phyloP scores from a whole-genome alignment of 2,329 filamentous ascomycete genomes.

The Exophiala calicioides region DNA sequence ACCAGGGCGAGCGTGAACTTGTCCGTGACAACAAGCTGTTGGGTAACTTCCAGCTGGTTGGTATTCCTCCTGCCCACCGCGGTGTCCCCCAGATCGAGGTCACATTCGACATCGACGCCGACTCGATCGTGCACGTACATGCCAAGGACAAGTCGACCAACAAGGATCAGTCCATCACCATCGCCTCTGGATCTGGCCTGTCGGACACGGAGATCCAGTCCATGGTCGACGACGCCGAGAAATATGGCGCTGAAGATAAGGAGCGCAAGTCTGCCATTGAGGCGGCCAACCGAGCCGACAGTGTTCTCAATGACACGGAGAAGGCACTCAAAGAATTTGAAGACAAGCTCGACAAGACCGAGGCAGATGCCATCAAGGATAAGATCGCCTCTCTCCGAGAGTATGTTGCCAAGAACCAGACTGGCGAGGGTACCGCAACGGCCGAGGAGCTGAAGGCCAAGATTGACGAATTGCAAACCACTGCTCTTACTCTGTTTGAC shows the following conservation, averaged over 20 bases:
- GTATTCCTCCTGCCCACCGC: slow-evolving; percentile 92
- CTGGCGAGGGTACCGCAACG: slow-evolving; percentile 81
- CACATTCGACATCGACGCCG: slow-evolving; percentile 97
- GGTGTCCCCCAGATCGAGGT: slow-evolving; percentile 97
- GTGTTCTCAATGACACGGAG: slow-evolving; percentile 94
- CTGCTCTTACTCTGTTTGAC: slow-evolving; percentile 95
- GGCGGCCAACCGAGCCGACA: slow-evolving; percentile 95
- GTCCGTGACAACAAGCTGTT: slow-evolving; percentile 98
- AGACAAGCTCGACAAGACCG: slow-evolving; percentile 93
- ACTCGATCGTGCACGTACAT: slow-evolving; percentile 96
- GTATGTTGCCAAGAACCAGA: slow-evolving; percentile 90
- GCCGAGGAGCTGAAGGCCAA: slow-evolving; percentile 96
- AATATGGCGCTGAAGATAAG: slow-evolving; percentile 92
- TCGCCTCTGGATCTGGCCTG: slow-evolving; percentile 94
- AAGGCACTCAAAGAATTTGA: slow-evolving; percentile 96
- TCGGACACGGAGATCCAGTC: slow-evolving; percentile 91
- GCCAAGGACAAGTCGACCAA: slow-evolving; percentile 99
- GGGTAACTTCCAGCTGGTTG: slow-evolving; percentile 98
- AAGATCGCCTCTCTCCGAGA: slow-evolving; percentile 86
- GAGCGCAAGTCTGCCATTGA: slow-evolving; percentile 95
- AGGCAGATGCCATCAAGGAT: slow-evolving; percentile 89
- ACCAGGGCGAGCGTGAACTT: slow-evolving; percentile 99
- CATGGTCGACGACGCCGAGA: slow-evolving; percentile 98
- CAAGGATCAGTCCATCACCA: slow-evolving; percentile 99
- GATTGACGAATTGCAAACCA: slow-evolving; percentile 96